These are phyloP conservation scores for Chara braunii DNA, from an alignment of 139 green algal species.

Conservation along the genomic window DNA sequence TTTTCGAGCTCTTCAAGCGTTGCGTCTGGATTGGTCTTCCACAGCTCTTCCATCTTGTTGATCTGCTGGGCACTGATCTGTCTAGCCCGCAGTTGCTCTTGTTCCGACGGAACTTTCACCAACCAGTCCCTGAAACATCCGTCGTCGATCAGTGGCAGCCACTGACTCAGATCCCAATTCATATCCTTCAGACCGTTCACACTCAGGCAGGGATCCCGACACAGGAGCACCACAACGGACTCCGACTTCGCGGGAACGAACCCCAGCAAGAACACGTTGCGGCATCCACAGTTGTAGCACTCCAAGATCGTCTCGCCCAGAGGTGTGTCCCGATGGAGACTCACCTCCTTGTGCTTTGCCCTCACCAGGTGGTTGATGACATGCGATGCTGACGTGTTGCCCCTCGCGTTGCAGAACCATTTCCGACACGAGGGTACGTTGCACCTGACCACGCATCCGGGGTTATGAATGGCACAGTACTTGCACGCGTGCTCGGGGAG, in stretches of 20 bases:
- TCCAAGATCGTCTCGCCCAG: conserved; percentile 90
- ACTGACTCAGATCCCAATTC: conserved; percentile 69
- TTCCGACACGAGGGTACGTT: conserved; percentile 63
- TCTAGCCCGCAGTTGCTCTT: conserved; percentile 54
- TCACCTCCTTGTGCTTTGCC: conserved; percentile 70
- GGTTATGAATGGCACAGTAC: conserved; percentile 89
- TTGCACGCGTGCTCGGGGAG: conserved; percentile 48
- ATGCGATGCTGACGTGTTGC: conserved; percentile 63
- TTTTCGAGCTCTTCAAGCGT: conserved; percentile 70
- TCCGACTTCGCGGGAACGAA: conserved; percentile 84
- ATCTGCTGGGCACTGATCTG: conserved; percentile 56
- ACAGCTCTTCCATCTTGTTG: conserved; percentile 76
- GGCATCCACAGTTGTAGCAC: conserved; percentile 82
- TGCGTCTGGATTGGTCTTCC: conserved; percentile 70
- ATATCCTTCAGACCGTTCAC: conserved; percentile 64
- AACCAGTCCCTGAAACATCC: conserved; percentile 82
- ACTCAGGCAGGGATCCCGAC: conserved; percentile 63
- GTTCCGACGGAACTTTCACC: conserved; percentile 66
- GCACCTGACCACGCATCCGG: conserved; percentile 84
- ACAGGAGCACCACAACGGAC: conserved; percentile 88
- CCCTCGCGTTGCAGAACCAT: conserved; percentile 89
- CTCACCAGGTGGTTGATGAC: conserved; percentile 81
- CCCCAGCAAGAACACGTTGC: conserved; percentile 92
- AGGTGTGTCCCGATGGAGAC: conserved; percentile 82
- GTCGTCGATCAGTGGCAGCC: conserved; percentile 90